These are phyloP conservation scores for Pseudogymnoascus sp. DNA, from an alignment of 2,329 filamentous ascomycete species.

Conservation along the genomic window DNA sequence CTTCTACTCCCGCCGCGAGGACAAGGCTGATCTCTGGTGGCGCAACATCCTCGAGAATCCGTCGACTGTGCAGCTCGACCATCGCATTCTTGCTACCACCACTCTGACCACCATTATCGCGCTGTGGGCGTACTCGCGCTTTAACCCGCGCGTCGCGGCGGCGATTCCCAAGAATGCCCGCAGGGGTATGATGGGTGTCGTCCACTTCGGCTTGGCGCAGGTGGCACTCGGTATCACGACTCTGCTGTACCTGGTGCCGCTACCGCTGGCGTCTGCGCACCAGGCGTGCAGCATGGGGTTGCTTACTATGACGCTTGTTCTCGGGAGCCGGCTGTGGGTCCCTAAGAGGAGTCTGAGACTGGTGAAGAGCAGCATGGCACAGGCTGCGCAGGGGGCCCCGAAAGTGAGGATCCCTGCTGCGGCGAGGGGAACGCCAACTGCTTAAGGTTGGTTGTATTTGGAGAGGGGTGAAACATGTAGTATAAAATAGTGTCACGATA, in stretches of 20 bases:
- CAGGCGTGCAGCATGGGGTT: constrained; percentile 85
- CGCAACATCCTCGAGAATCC: constrained; percentile 97
- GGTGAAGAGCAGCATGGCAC: constrained; percentile 36
- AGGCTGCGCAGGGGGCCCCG: constrained; percentile 3
- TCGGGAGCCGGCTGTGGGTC: constrained; percentile 71
- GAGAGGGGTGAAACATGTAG: not conserved
- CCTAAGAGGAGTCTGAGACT: constrained; percentile 58
- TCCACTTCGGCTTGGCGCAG: constrained; percentile 77
- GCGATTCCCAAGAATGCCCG: constrained; percentile 56
- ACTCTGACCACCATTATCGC: constrained; percentile 77
- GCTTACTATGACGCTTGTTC: constrained; percentile 71
- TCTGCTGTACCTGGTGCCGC: constrained; percentile 88
- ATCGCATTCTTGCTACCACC: constrained; percentile 83
- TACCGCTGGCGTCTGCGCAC: constrained; percentile 79
- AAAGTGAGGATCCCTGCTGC: not conserved
- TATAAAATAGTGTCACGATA: constrained; percentile 3
- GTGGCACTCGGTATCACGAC: constrained; percentile 83
- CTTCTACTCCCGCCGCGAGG: constrained; percentile 75
- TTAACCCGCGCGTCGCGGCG: constrained; percentile 46
- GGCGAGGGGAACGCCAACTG: not conserved
- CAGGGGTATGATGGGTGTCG: constrained; percentile 68
- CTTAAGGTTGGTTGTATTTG: not conserved
- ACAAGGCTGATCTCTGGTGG: constrained; percentile 85
- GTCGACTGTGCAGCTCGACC: constrained; percentile 88
- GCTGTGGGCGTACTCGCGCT: constrained; percentile 74